Evolutionary conservation across 2,329 filamentous ascomycete genomes (phyloP).

Genomic region (Aspergillus sp.): DNA sequence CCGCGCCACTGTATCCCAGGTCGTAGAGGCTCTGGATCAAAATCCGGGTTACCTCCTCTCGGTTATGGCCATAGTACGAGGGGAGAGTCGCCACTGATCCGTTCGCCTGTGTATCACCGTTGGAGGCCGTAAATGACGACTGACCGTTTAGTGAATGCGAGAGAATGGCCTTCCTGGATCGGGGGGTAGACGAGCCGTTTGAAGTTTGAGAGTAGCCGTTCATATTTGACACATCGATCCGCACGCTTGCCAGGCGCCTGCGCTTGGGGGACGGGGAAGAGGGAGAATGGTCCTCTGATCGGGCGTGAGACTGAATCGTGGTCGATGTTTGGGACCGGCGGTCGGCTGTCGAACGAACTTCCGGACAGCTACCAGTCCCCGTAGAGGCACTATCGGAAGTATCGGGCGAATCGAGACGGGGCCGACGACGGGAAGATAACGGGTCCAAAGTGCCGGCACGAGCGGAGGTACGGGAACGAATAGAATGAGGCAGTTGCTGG

Average conservation of each 20-base stretch:
- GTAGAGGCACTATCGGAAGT: slow-evolving; percentile 11
- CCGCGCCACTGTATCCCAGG: slow-evolving; percentile 73
- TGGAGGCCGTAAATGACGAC: slow-evolving; percentile 26
- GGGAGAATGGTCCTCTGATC: slow-evolving; percentile 24
- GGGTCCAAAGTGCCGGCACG: slow-evolving; percentile 8
- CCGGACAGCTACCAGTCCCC: slow-evolving; percentile 13
- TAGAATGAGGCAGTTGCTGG: slow-evolving; percentile 7
- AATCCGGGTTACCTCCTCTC: slow-evolving; percentile 86
- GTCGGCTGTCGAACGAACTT: slow-evolving; percentile 18
- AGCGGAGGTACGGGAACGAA: slow-evolving; percentile 7
- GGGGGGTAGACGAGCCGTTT: slow-evolving; percentile 45
- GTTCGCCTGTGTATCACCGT: slow-evolving; percentile 31
- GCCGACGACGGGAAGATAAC: slow-evolving; percentile 17
- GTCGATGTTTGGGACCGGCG: slow-evolving; percentile 16
- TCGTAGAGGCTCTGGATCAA: slow-evolving; percentile 85
- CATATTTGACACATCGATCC: slow-evolving; percentile 48
- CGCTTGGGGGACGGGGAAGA: slow-evolving; percentile 46
- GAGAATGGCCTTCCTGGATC: slow-evolving; percentile 41
- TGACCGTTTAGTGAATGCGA: slow-evolving; percentile 48
- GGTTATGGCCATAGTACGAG: slow-evolving; percentile 72
- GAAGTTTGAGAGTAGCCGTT: slow-evolving; percentile 49
- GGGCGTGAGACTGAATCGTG: slow-evolving; percentile 15
- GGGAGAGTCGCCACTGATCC: slow-evolving; percentile 29
- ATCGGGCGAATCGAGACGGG: slow-evolving; percentile 23
- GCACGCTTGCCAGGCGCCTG: slow-evolving; percentile 53